Conservation (phyloP, 2,329 filamentous ascomycete species). For the Penicillium sp. region DNA sequence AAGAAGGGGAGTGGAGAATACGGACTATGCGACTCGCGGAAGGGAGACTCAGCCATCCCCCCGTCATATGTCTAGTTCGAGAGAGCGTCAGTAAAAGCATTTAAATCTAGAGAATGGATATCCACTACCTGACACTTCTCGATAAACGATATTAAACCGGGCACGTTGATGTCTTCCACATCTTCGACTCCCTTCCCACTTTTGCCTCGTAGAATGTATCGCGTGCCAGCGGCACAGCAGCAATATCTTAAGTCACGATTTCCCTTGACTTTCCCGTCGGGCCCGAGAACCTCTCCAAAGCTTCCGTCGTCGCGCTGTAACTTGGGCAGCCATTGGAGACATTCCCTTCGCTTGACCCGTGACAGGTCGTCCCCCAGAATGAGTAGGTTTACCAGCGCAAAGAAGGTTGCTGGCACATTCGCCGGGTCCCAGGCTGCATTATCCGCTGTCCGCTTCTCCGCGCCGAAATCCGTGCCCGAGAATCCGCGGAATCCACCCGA, state of each 20-base stretch:
- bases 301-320: constrained; percentile 82
- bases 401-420: constrained; percentile 83
- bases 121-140: constrained; percentile 54
- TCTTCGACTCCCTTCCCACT: constrained; percentile 51
- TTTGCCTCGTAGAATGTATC: constrained; percentile 72
- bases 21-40: constrained; percentile 77
- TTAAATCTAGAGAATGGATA: not conserved
- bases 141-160: constrained; percentile 66
- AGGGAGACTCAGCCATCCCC: constrained; percentile 71
- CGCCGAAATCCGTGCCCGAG: constrained; percentile 60
- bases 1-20: constrained; percentile 8
- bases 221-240: constrained; percentile 73
- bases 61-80: constrained; percentile 70
- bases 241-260: constrained; percentile 83
- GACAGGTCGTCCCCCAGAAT: constrained; percentile 60
- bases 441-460: constrained; percentile 45
- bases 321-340: constrained; percentile 67
- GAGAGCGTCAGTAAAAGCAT: not conserved
- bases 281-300: constrained; percentile 76
- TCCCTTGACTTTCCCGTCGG: constrained; percentile 61
- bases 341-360: constrained; percentile 62
- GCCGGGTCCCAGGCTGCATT: constrained; percentile 66
- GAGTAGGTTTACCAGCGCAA: constrained; percentile 72
- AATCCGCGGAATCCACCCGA: constrained; percentile 85
- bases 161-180: constrained; percentile 69